Base-by-base conservation (phyloP, 345 rosid genomes). In the Jatropha curcas region DNA sequence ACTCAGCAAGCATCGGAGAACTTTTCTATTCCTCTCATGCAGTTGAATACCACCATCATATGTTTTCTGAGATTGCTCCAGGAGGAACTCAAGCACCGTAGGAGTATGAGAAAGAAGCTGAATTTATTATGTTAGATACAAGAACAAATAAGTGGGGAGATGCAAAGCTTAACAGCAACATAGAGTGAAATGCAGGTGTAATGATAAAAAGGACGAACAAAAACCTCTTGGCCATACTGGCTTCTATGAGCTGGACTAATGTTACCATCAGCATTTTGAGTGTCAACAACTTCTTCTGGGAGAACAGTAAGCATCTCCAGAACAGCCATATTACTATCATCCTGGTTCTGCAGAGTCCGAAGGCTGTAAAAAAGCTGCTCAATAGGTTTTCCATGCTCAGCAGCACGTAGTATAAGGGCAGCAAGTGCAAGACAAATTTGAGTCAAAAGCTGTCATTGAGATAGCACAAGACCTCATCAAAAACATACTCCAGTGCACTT, bases 381-480 rank as follows among this genome's bases (percentile, higher is more conserved):
- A 75, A 94, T 87, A 34, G 97, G 91, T 77, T 90, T 92, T 50
- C 93, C 89, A 78, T 86, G 89, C 86, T 83, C 92, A 68, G 74
- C 87, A 39, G 95, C 84, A 45, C 88, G 85, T 67, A 92, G 92
- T 53, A 94, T 75, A 74, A 90, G 92, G 71, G 97, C 88, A 51
- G 95, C 89, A 70, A 94, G 93, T 60, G 97, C 97, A 53, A 94
- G 85, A 80, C 97, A 94, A 74, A 94, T 89, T 87, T 94, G 98
- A 55, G 97, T 94, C 82, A 92, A 84, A 3, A 94, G 92, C 98
- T 94, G 92, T 66, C 74, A 84, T 31, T 55, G 67, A 71, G 66
- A 79, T 14, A 65, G 70, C 45, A 67, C 51, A 79, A 53, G 27
- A 56, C 22, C 8, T 30, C 59, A 53, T 37, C 52, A 67, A 63